phyloP scores from a whole-genome alignment of 2,329 filamentous ascomycete species.

The Colletotrichum sp. region DNA sequence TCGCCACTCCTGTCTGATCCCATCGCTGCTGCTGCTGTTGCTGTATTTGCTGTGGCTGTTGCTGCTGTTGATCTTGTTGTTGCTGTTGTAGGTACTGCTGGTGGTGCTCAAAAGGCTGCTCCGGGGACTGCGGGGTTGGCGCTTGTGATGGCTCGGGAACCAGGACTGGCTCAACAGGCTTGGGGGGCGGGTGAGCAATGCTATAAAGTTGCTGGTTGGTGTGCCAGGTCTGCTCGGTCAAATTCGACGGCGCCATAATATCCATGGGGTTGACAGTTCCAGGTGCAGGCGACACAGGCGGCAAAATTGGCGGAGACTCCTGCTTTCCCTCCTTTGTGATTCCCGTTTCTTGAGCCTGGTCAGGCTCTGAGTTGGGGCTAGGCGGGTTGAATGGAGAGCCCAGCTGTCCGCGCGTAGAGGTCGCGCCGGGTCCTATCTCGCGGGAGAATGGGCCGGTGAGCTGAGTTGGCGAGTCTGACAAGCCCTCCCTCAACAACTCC shows the following conservation, averaged over 20 bases:
- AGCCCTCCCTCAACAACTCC: constrained; percentile 3
- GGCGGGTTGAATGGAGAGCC: constrained; percentile 9
- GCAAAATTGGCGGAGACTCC: constrained; percentile 26
- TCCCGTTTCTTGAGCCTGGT: not conserved
- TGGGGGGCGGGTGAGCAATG: constrained; percentile 28
- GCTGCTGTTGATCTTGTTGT: not conserved
- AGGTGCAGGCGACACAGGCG: constrained; percentile 38
- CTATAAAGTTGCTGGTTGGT: constrained; percentile 39
- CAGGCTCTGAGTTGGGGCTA: constrained; percentile 8
- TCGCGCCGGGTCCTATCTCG: not conserved
- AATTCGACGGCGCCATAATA: constrained; percentile 51
- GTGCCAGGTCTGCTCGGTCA: constrained; percentile 36
- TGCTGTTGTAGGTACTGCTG: not conserved
- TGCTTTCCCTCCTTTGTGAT: not conserved
- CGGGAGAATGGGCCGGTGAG: constrained; percentile 13
- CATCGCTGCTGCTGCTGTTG: not conserved
- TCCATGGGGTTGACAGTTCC: constrained; percentile 61
- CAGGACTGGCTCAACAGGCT: not conserved
- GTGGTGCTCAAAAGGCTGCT: constrained; percentile 3
- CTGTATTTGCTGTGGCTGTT: not conserved
- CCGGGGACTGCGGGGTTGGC: constrained; percentile 23
- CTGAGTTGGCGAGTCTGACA: constrained; percentile 35
- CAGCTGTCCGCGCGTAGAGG: not conserved
- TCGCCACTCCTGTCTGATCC: not conserved
- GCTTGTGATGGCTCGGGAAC: constrained; percentile 32